phyloP scores from a whole-genome alignment of 257 asterid species.

The Plantago major region DNA sequence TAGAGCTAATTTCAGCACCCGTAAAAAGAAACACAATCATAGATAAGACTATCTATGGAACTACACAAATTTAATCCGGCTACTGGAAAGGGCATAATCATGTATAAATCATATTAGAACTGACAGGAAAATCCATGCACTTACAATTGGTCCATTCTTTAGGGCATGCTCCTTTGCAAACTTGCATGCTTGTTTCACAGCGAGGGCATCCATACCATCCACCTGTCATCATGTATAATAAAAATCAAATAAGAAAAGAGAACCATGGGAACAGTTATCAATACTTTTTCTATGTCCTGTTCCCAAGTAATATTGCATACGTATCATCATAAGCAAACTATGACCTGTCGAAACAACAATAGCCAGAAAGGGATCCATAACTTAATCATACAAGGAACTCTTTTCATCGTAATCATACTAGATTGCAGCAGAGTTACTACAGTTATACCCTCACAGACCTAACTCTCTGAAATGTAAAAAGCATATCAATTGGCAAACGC shows the following conservation, averaged over 20 bases:
- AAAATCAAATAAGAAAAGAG: neutral
- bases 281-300: too few species aligned
- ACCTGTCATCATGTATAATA: conserved; percentile 43
- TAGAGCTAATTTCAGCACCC: too few species aligned
- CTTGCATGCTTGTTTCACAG: conserved; percentile 95
- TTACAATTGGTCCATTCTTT: conserved; percentile 97
- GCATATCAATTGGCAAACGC: neutral
- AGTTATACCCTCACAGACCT: neutral
- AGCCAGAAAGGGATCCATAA: neutral
- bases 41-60: too few species aligned
- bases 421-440: neutral
- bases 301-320: neutral
- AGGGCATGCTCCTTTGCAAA: conserved; percentile 91
- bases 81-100: too few species aligned
- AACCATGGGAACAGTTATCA: neutral
- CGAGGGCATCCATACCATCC: conserved; percentile 98
- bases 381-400: neutral
- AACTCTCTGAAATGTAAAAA: neutral
- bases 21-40: too few species aligned
- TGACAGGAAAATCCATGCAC: conserved; percentile 27
- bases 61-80: too few species aligned
- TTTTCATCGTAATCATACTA: neutral
- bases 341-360: neutral
- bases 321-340: neutral
- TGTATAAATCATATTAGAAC: conserved; percentile 5